Conservation (phyloP, 192 early-diverging fungal species). For the Mortierella antarctica region DNA sequence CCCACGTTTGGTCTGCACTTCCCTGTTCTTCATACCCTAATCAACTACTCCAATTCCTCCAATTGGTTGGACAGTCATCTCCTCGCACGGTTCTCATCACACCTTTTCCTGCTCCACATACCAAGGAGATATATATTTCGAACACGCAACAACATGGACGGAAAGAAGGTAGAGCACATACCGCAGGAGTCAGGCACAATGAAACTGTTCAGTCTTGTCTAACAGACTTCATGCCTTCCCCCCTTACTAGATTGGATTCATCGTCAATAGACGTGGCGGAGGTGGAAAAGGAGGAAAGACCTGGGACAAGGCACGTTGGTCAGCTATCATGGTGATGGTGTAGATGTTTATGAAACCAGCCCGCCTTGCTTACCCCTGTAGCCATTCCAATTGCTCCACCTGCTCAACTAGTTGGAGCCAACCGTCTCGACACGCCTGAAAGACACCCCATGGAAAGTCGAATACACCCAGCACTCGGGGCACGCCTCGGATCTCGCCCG, state of each 20-base stretch:
- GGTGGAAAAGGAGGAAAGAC: conserved; percentile 39
- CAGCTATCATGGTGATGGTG: neutral
- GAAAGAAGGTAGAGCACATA: conserved; percentile 9
- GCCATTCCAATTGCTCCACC: neutral
- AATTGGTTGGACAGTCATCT: too few species aligned
- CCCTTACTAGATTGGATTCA: conserved; percentile 34
- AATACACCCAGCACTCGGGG: conserved; percentile 42
- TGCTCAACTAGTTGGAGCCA: conserved; percentile 15
- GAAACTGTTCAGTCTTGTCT: neutral
- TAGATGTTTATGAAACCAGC: neutral
- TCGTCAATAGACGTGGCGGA: conserved; percentile 48
- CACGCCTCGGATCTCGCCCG: conserved; percentile 45
- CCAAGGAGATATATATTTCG: too few species aligned
- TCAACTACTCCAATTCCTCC: too few species aligned
- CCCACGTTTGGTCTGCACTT: too few species aligned
- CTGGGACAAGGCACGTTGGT: conserved; percentile 42
- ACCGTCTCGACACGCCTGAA: conserved; percentile 10
- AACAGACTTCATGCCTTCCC: neutral
- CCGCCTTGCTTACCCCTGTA: neutral
- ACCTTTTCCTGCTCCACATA: too few species aligned
- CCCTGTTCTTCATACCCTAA: too few species aligned
- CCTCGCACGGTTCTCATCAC: too few species aligned
- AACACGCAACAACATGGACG: neutral
- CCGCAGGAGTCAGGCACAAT: too few species aligned
- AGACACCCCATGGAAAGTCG: conserved; percentile 31